phyloP scores from a whole-genome alignment of 139 green algal species.

The Chlamydomonas sp. region DNA sequence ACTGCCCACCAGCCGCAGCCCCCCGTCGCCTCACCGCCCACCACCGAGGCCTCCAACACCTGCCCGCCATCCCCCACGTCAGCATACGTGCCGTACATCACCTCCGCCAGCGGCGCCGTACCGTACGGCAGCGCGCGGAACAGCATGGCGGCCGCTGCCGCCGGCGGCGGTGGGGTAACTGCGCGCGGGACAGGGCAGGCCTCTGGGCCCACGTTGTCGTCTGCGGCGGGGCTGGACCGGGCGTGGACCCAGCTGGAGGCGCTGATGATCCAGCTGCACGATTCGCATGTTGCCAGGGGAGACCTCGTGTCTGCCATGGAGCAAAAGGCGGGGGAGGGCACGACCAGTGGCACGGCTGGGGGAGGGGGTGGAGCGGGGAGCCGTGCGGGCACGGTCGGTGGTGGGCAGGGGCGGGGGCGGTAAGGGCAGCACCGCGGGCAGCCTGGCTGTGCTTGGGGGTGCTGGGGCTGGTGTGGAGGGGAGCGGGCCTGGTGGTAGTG shows the following conservation, averaged over 20 bases:
- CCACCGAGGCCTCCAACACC: no score
- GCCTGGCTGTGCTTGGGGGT: no score
- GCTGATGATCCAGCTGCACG: slow-evolving; percentile 23
- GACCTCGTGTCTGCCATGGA: neutral
- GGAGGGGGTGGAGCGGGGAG: neutral
- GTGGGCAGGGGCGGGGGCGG: neutral
- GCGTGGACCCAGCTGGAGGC: slow-evolving; percentile 21
- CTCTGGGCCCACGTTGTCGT: neutral
- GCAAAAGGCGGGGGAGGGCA: neutral
- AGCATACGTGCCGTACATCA: no score
- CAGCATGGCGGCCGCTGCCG: neutral
- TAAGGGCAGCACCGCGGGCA: neutral
- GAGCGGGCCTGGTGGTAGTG: neutral
- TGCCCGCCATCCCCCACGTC: no score
- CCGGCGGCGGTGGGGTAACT: neutral
- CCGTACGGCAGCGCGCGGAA: no score
- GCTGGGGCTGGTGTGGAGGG: neutral
- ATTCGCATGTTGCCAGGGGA: neutral
- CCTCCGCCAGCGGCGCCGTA: no score
- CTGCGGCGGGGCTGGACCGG: neutral
- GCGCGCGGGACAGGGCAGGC: neutral
- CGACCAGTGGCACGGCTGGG: no score
- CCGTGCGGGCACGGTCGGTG: no score
- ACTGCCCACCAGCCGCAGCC: no score
- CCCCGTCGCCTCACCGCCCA: no score